phyloP scores from a whole-genome alignment of 2,329 filamentous ascomycete species.

The Aspergillus sp. region DNA sequence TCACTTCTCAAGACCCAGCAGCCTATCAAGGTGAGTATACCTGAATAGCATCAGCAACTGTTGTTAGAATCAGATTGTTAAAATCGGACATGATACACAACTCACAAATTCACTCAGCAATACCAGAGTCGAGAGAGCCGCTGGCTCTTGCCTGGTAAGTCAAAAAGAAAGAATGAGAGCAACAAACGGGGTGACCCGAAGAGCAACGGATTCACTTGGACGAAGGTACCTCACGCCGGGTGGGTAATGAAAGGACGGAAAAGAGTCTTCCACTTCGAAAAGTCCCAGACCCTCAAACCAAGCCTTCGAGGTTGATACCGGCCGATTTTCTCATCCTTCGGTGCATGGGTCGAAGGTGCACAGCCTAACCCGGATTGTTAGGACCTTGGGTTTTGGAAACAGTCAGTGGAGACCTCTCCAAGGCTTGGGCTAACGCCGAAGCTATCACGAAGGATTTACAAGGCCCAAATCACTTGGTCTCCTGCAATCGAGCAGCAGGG shows the following conservation, averaged over 20 bases:
- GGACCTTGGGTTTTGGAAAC: conserved; percentile 1
- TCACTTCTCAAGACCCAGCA: conserved; percentile 26
- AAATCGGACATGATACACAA: conserved; percentile 12
- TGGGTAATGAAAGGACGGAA: conserved; percentile 20
- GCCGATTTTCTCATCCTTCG: conserved; percentile 15
- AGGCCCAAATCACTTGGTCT: neutral
- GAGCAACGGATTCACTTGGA: conserved; percentile 13
- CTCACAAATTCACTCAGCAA: conserved; percentile 19
- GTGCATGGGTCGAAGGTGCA: conserved; percentile 12
- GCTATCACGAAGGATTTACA: conserved; percentile 16
- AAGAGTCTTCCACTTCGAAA: conserved; percentile 19
- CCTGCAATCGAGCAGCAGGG: neutral
- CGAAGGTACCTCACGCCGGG: conserved; percentile 14
- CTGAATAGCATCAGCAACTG: conserved; percentile 8
- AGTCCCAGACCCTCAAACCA: conserved; percentile 20
- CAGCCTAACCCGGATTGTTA: conserved; percentile 8
- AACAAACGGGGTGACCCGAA: neutral
- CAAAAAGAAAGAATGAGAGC: conserved; percentile 16
- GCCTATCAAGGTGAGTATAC: conserved; percentile 12
- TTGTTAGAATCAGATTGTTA: conserved; percentile 10
- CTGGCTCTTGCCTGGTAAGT: conserved; percentile 26
- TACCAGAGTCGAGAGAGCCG: conserved; percentile 25
- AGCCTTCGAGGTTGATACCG: conserved; percentile 22
- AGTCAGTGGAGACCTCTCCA: conserved; percentile 8
- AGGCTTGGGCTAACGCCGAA: conserved; percentile 17